Percentiles rank a stretch among this genome's conserved stretches.
phyloP scores from a whole-genome alignment of 2,329 filamentous ascomycete genomes.

The Arthrobotrys sphaeroides region DNA sequence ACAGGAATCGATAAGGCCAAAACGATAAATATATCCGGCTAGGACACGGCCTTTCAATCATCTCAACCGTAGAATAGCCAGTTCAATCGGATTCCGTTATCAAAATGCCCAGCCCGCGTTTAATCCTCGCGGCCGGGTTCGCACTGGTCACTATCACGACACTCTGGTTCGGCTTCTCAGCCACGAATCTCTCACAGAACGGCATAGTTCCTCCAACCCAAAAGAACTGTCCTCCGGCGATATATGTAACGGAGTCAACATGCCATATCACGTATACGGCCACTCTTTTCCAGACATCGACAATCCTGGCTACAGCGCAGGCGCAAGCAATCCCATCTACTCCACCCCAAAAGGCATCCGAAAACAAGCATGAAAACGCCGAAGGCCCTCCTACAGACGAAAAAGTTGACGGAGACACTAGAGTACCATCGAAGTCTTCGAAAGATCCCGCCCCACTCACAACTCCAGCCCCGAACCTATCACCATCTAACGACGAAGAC shows the following conservation, averaged over 20 bases:
- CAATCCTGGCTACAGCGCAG: neutral
- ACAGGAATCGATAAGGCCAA: too few species aligned
- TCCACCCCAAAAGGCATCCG: neutral
- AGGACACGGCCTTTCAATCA: too few species aligned
- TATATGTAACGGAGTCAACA: constrained; percentile 29
- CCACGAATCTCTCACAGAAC: constrained; percentile 18
- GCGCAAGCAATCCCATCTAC: neutral
- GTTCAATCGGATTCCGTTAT: neutral
- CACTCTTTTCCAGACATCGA: constrained; percentile 38
- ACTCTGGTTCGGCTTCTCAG: constrained; percentile 50
- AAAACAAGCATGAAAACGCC: neutral
- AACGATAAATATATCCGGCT: too few species aligned
- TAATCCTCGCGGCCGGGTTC: constrained; percentile 44
- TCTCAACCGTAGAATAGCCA: too few species aligned
- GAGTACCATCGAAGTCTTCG: neutral
- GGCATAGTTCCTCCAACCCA: constrained; percentile 6
- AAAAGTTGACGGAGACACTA: neutral
- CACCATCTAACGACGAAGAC: constrained; percentile 35
- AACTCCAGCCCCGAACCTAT: constrained; percentile 17
- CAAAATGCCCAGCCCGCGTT: constrained; percentile 38
- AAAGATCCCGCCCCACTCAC: constrained; percentile 1
- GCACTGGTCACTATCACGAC: constrained; percentile 42
- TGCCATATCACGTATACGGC: constrained; percentile 29
- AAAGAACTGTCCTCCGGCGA: constrained; percentile 20
- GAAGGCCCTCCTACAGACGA: neutral